A percentile compares a stretch with the other conserved stretches of the same genome.
Evolutionary conservation across 371 early-diverging fungal genomes (phyloP).

Genomic region (Apophysomyces trapeziformis): DNA sequence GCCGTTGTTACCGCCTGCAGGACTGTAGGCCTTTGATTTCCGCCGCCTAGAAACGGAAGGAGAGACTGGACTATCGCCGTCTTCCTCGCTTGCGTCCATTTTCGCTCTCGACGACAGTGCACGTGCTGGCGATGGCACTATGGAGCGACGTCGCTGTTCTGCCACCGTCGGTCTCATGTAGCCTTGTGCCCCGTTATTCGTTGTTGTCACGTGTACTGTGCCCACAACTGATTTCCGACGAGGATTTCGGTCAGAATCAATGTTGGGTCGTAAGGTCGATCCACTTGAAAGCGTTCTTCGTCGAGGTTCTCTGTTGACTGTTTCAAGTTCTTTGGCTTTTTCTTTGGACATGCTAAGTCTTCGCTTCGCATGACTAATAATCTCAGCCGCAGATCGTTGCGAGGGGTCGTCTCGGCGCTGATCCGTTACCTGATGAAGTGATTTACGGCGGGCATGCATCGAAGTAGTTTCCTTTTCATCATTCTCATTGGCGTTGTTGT

Average conservation of each 20-base stretch:
- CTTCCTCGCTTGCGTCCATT: background rate
- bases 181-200: conserved; percentile 12
- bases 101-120: background rate
- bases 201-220: conserved; percentile 9
- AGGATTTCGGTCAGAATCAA: conserved; percentile 15
- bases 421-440: background rate
- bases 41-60: background rate
- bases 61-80: background rate
- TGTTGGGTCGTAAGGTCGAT: conserved; percentile 18
- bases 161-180: conserved; percentile 38
- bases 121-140: background rate
- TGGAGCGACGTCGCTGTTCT: conserved; percentile 37
- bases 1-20: background rate
- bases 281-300: conserved; percentile 41
- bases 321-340: conserved; percentile 30
- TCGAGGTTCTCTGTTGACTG: conserved; percentile 23
- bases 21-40: background rate
- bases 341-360: conserved; percentile 38
- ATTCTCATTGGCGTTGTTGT: background rate
- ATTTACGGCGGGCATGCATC: background rate
- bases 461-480: background rate
- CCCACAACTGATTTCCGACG: conserved; percentile 21
- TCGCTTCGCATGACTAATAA: conserved; percentile 32
- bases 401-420: conserved; percentile 1
- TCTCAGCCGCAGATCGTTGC: conserved; percentile 17